A percentile compares a stretch with the other conserved stretches of the same genome.
Conservation (phyloP, 805 yeast species). For the Ogataea methanolica region DNA sequence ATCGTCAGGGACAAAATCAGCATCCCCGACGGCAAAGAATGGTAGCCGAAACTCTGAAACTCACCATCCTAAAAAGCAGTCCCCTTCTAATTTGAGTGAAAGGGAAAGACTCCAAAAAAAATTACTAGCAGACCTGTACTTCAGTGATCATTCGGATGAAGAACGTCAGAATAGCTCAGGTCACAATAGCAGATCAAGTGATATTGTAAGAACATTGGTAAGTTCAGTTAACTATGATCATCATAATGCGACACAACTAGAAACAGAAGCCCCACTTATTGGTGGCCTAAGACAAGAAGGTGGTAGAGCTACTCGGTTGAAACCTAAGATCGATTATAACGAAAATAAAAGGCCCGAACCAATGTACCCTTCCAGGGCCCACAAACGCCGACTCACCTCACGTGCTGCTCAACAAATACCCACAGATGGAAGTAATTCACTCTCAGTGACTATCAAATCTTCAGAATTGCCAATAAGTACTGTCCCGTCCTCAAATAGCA, state of each 20-base stretch:
- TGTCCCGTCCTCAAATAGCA: no score
- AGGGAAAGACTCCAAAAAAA: slow-evolving; percentile 12
- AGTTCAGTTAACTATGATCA: no score
- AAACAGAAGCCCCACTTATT: no score
- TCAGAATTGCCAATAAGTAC: no score
- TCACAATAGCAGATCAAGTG: slow-evolving; percentile 1
- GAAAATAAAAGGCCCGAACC: slow-evolving; percentile 17
- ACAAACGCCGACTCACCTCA: neutral
- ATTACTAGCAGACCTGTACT: slow-evolving; percentile 17
- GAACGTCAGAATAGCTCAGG: slow-evolving; percentile 6
- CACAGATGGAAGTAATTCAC: no score
- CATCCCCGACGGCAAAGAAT: neutral
- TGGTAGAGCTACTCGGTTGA: slow-evolving; percentile 13
- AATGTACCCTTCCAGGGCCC: neutral
- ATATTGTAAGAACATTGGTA: no score
- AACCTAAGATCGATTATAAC: slow-evolving; percentile 21
- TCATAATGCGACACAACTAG: no score
- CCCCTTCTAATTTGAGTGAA: neutral
- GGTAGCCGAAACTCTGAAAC: neutral
- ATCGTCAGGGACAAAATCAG: slow-evolving; percentile 3
- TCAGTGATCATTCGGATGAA: slow-evolving; percentile 23
- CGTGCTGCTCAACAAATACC: no score
- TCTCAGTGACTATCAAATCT: no score
- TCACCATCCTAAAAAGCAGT: neutral
- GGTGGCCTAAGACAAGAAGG: no score